A percentile compares a stretch with the other conserved stretches of the same genome.
phyloP scores from a whole-genome alignment of 2,329 filamentous ascomycete genomes.

The Neospermospora avenae region DNA sequence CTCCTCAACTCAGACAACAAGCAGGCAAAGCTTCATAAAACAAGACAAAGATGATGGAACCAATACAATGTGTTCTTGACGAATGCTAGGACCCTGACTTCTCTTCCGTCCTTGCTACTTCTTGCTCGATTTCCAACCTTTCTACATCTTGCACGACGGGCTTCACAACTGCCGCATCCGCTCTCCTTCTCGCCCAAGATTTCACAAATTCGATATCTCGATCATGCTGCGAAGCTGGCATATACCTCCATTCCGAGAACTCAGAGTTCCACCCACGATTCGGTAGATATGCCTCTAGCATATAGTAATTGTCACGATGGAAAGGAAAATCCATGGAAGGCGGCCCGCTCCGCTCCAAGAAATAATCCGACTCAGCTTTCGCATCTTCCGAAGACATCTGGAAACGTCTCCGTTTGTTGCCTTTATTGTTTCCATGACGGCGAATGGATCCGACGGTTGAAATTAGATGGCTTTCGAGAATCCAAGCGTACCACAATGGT shows the following conservation, averaged over 20 bases:
- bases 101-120: neutral
- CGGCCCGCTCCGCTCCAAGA: conserved; percentile 49
- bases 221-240: conserved; percentile 19
- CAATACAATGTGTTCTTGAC: neutral
- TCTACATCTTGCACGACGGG: neutral
- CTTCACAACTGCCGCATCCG: neutral
- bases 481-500: conserved; percentile 48
- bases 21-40: neutral
- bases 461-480: conserved; percentile 47
- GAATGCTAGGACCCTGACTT: neutral
- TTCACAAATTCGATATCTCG: conserved; percentile 20
- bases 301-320: conserved; percentile 56
- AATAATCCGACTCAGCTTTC: conserved; percentile 45
- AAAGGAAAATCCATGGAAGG: conserved; percentile 51
- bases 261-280: conserved; percentile 51
- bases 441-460: conserved; percentile 45
- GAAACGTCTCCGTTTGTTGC: conserved; percentile 44
- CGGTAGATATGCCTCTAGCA: conserved; percentile 55
- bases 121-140: neutral
- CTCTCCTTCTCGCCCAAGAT: conserved; percentile 15
- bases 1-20: too few relatives aligned
- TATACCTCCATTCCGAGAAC: conserved; percentile 47
- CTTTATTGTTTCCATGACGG: conserved; percentile 47
- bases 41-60: neutral
- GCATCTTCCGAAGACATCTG: conserved; percentile 46